Evolutionary conservation across 495 filamentous ascomycete genomes (phyloP).

Genomic region (Aspergillus sclerotiicarbonarius): DNA sequence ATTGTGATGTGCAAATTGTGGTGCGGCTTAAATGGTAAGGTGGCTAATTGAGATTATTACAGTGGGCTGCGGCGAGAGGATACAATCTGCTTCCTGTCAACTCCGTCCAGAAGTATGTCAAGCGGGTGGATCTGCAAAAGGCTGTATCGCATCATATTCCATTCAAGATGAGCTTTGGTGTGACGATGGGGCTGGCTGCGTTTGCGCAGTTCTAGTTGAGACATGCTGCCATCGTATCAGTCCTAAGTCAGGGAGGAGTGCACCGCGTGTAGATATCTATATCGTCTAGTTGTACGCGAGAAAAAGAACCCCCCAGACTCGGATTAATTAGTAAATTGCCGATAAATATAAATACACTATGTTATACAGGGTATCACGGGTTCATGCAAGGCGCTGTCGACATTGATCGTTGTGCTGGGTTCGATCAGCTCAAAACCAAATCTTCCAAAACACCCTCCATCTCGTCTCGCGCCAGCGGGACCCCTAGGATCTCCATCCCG

Average conservation of each 20-base stretch:
- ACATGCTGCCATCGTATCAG: neutral
- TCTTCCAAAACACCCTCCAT: slow-evolving; percentile 89
- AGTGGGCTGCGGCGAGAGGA: slow-evolving; percentile 72
- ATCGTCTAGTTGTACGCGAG: too few species aligned
- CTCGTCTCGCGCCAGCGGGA: slow-evolving; percentile 85
- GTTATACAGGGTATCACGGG: slow-evolving; percentile 31
- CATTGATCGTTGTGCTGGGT: slow-evolving; percentile 8
- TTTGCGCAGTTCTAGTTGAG: slow-evolving; percentile 53
- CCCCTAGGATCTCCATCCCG: slow-evolving; percentile 79
- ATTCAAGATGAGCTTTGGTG: slow-evolving; percentile 77
- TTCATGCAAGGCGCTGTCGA: neutral
- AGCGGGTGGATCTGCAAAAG: slow-evolving; percentile 53
- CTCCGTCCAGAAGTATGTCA: slow-evolving; percentile 58
- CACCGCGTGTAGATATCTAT: neutral
- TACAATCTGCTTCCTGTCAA: slow-evolving; percentile 67
- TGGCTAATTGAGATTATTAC: neutral
- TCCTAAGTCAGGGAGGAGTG: too few species aligned
- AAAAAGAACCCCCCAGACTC: too few species aligned
- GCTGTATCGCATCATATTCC: slow-evolving; percentile 65
- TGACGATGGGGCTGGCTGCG: slow-evolving; percentile 73
- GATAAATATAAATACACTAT: slow-evolving; percentile 2
- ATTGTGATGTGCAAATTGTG: too few species aligned
- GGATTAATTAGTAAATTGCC: too few species aligned
- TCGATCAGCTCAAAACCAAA: slow-evolving; percentile 48
- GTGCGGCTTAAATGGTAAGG: too few species aligned